Percentiles rank a stretch among this genome's conserved stretches.
Conservation (phyloP, 164 flowering plant species). For the Vitis amurensis region DNA sequence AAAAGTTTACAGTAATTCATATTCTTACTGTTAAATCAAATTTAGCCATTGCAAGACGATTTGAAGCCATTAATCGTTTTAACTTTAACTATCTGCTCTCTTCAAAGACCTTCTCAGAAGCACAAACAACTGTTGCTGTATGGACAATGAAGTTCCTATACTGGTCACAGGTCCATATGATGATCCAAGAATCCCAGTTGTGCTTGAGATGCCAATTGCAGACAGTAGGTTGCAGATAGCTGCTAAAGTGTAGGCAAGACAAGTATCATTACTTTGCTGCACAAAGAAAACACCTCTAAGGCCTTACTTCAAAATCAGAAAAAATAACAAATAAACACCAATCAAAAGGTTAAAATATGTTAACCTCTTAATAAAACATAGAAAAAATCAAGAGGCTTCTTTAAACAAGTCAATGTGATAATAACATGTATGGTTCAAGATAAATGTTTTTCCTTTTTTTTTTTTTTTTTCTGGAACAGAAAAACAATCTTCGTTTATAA, state of each 20-base stretch:
- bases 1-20: not conserved
- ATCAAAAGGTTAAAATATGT: not conserved
- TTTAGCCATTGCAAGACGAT: slow-evolving; percentile 85
- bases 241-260: slow-evolving; percentile 85
- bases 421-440: no score
- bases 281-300: slow-evolving; percentile 29
- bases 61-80: slow-evolving; percentile 73
- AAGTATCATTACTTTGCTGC: slow-evolving; percentile 85
- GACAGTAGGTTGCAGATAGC: slow-evolving; percentile 84
- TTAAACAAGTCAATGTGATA: no score
- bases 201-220: slow-evolving; percentile 66
- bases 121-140: no score
- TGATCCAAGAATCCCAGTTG: slow-evolving; percentile 72
- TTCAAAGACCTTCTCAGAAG: slow-evolving; percentile 72
- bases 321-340: not conserved
- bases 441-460: no score
- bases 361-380: not conserved
- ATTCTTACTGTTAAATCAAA: slow-evolving; percentile 68
- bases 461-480: no score
- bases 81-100: slow-evolving; percentile 83
- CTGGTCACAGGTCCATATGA: slow-evolving; percentile 55
- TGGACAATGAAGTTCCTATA: slow-evolving; percentile 64
- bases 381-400: not conserved
- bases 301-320: slow-evolving; percentile 3
- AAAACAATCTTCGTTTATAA: no score